Percentiles rank a stretch among this genome's conserved stretches.
Evolutionary conservation across 352 stramenopile genomes (phyloP).

Genomic region (Pythium dissotocum): DNA sequence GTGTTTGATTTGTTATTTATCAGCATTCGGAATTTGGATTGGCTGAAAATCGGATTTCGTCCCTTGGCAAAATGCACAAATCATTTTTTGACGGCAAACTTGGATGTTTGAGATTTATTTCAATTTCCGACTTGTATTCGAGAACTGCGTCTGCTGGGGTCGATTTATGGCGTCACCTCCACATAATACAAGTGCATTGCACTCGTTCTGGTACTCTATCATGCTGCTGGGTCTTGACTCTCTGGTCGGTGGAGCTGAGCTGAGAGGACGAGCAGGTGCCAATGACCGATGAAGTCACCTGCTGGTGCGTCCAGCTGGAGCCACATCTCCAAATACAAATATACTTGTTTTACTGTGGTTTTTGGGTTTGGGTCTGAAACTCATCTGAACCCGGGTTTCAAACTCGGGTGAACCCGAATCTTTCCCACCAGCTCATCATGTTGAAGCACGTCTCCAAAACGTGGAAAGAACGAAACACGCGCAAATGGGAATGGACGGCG

Average conservation of each 20-base stretch:
- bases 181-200: too few species aligned
- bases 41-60: not conserved
- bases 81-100: not conserved
- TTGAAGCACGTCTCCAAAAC: slow-evolving; percentile 1
- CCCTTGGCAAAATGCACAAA: not conserved
- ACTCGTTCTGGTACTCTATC: not conserved
- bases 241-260: not conserved
- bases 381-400: slow-evolving; percentile 1
- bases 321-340: not conserved
- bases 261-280: not conserved
- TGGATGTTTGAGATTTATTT: not conserved
- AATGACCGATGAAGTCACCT: too few species aligned
- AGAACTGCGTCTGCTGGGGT: too few species aligned
- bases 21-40: not conserved
- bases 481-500: not conserved
- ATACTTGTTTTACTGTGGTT: not conserved
- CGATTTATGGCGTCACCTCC: too few species aligned
- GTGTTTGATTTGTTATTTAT: not conserved
- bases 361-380: not conserved
- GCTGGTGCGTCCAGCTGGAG: not conserved
- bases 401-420: slow-evolving; percentile 1
- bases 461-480: not conserved
- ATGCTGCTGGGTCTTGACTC: not conserved
- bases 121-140: too few species aligned
- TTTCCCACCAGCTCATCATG: not conserved